Evolutionary conservation across 495 filamentous ascomycete species (phyloP).

Genomic region (Podospora anserina): DNA sequence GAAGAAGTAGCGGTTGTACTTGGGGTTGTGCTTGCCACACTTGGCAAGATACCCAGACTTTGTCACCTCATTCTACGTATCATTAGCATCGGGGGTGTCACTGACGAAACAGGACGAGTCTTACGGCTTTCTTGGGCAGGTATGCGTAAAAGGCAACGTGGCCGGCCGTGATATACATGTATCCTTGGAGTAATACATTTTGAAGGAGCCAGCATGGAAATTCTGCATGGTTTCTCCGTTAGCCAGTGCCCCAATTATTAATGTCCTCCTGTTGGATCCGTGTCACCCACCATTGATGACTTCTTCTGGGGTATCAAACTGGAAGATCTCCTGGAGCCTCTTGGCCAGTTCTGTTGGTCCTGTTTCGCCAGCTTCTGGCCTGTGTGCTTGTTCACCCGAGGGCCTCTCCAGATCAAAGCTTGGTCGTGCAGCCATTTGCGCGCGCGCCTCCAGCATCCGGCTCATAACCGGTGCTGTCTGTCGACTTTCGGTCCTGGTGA

Average conservation of each 20-base stretch:
- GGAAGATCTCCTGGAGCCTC: constrained; percentile 83
- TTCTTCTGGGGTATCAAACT: constrained; percentile 76
- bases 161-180: constrained; percentile 91
- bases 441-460: constrained; percentile 78
- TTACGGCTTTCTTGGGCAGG: constrained; percentile 81
- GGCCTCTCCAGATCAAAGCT: constrained; percentile 51
- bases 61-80: constrained; percentile 60
- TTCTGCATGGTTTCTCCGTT: constrained; percentile 50
- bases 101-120: constrained; percentile 23
- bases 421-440: constrained; percentile 54
- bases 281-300: constrained; percentile 65
- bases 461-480: constrained; percentile 68
- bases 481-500: constrained; percentile 34
- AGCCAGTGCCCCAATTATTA: not conserved
- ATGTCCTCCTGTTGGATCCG: not conserved
- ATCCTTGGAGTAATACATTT: constrained; percentile 88
- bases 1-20: constrained; percentile 95
- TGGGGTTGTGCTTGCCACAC: constrained; percentile 83
- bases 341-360: constrained; percentile 56
- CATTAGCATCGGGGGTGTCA: constrained; percentile 20
- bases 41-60: constrained; percentile 91
- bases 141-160: constrained; percentile 99
- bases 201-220: constrained; percentile 94
- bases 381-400: constrained; percentile 30
- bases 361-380: constrained; percentile 34